Evolutionary conservation across 2,329 filamentous ascomycete genomes (phyloP).

Genomic region (Paracamarosporium sp.): DNA sequence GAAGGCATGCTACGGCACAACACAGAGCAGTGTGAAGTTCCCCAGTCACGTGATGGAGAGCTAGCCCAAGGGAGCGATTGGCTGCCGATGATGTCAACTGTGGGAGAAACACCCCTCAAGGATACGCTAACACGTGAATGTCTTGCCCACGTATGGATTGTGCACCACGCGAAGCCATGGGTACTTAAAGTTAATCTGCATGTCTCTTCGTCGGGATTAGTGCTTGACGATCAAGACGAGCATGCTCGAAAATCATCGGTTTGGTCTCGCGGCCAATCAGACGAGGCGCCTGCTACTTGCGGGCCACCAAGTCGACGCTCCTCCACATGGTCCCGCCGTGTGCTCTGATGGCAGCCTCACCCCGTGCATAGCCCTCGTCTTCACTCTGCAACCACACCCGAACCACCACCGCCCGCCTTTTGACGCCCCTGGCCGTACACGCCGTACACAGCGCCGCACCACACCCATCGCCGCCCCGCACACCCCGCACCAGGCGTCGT

Average conservation of each 20-base stretch:
- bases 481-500: conserved; percentile 24
- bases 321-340: conserved; percentile 20
- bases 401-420: not conserved
- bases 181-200: not conserved
- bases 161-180: not conserved
- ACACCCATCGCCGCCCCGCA: conserved; percentile 6
- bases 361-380: not conserved
- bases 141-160: not conserved
- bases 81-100: conserved; percentile 3
- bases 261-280: conserved; percentile 28
- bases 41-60: too few species aligned
- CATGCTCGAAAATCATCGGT: conserved; percentile 11
- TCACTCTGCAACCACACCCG: not conserved
- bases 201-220: not conserved
- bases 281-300: conserved; percentile 18
- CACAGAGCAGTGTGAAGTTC: too few species aligned
- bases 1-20: too few species aligned
- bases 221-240: conserved; percentile 16
- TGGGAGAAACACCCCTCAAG: not conserved
- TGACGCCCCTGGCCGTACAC: not conserved
- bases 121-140: conserved; percentile 1
- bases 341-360: not conserved
- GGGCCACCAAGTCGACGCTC: conserved; percentile 18
- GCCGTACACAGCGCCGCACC: conserved; percentile 5
- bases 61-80: not conserved